Conservation (phyloP, 164 flowering plant species). For the Vitis vinifera region ASM3070453v1 NC_081818.1:1383501-1384000, state of each 20-base stretch:
- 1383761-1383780: slow-evolving; percentile 61
- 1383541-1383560: no score
- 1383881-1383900: slow-evolving; percentile 14
- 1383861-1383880: slow-evolving; percentile 92
- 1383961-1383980: not conserved
- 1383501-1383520: no score
- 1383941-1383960: not conserved
- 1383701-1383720: slow-evolving; percentile 43
- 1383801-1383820: slow-evolving; percentile 69
- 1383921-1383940: not conserved
- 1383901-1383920: slow-evolving; percentile 1
- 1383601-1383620: not conserved
- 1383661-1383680: not conserved
- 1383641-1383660: no score
- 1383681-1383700: not conserved
- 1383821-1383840: slow-evolving; percentile 78
- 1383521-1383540: no score
- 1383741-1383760: slow-evolving; percentile 85
- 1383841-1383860: slow-evolving; percentile 74
- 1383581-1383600: no score
- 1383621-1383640: not conserved
- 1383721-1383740: slow-evolving; percentile 64
- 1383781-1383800: slow-evolving; percentile 87
- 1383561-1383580: no score
- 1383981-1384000: slow-evolving; percentile 73